These are phyloP conservation scores for Chaetomium olivaceum DNA, from an alignment of 2,329 filamentous ascomycete genomes.

Conservation along the genomic window DNA sequence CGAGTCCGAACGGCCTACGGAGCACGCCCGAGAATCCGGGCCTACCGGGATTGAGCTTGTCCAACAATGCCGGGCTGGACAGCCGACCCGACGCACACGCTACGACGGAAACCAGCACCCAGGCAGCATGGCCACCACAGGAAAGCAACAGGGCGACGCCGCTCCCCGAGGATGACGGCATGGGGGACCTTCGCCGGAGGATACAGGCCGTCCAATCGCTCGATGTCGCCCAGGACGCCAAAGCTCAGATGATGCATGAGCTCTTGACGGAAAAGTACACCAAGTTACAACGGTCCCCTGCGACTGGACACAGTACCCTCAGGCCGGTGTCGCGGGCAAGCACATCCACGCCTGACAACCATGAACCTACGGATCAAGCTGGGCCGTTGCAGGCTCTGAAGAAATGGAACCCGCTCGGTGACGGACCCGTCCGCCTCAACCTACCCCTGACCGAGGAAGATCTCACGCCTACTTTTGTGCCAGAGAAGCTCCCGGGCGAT, in stretches of 20 bases:
- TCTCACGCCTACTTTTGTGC: constrained; percentile 66
- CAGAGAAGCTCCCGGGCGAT: constrained; percentile 48
- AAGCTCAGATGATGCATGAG: constrained; percentile 71
- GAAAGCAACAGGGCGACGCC: constrained; percentile 19
- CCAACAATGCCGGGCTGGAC: not conserved
- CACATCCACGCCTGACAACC: constrained; percentile 30
- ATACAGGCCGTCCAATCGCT: constrained; percentile 69
- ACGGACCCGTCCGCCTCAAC: constrained; percentile 42
- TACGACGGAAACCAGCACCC: not conserved
- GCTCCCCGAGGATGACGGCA: constrained; percentile 77
- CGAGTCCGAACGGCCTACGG: not conserved
- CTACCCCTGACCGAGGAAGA: constrained; percentile 61
- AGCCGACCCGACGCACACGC: not conserved
- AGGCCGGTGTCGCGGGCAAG: constrained; percentile 33
- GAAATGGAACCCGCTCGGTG: constrained; percentile 55
- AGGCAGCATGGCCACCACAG: not conserved
- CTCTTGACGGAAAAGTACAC: constrained; percentile 70
- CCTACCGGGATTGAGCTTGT: not conserved
- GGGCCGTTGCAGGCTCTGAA: constrained; percentile 53
- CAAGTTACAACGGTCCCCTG: constrained; percentile 41
- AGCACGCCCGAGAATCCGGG: not conserved
- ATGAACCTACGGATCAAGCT: constrained; percentile 40
- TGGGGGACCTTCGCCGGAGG: constrained; percentile 64
- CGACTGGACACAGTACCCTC: constrained; percentile 24
- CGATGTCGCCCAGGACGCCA: constrained; percentile 60